These are phyloP conservation scores for Musa balbisiana DNA, from an alignment of 202 grass and related monocot species.

Conservation along the genomic window DNA sequence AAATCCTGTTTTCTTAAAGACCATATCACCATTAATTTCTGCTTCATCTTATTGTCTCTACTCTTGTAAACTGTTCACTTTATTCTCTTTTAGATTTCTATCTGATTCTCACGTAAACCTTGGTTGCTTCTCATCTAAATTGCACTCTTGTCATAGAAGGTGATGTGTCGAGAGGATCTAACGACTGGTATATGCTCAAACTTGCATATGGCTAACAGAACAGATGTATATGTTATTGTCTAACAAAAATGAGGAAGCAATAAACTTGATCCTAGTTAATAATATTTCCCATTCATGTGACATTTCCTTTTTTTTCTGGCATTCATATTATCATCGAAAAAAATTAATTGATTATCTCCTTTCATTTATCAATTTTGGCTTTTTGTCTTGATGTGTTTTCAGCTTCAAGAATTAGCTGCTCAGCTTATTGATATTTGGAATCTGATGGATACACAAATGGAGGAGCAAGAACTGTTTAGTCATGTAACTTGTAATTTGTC, in stretches of 20 bases:
- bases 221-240: too few relatives aligned
- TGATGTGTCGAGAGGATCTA: neutral
- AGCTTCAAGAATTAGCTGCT: slow-evolving; percentile 96
- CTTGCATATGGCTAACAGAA: too few relatives aligned
- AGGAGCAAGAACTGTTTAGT: slow-evolving; percentile 77
- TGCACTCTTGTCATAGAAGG: neutral
- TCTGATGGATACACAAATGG: slow-evolving; percentile 86
- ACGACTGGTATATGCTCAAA: too few relatives aligned
- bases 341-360: neutral
- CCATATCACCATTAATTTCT: neutral
- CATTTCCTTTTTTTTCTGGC: neutral
- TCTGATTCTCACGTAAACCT: neutral
- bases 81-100: neutral
- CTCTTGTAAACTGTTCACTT: neutral
- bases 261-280: neutral
- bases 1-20: neutral
- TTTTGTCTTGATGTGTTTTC: neutral
- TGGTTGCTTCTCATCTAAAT: neutral
- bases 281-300: neutral
- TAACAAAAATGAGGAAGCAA: too few relatives aligned
- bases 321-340: neutral
- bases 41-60: neutral
- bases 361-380: neutral
- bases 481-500: slow-evolving; percentile 92
- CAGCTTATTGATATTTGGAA: slow-evolving; percentile 98